Percentiles rank a stretch among this genome's conserved stretches.
Evolutionary conservation across 2,329 filamentous ascomycete genomes (phyloP).

Genomic region (Bipolaris sorokiniana): DNA sequence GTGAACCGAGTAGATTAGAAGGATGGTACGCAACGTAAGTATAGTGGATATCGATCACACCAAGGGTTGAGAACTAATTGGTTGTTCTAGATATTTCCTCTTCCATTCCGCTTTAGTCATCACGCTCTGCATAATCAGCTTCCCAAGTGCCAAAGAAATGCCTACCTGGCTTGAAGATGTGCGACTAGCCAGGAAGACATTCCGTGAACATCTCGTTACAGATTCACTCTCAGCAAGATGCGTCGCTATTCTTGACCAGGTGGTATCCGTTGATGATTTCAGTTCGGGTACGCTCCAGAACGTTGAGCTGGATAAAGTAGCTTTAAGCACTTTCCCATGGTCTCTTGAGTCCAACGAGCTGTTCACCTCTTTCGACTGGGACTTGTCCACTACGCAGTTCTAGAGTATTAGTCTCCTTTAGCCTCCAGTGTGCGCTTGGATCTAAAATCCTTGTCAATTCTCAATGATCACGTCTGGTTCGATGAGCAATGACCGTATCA

Average conservation of each 20-base stretch:
- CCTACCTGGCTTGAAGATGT: constrained; percentile 31
- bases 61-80: not conserved
- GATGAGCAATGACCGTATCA: constrained; percentile 30
- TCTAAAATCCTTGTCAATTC: constrained; percentile 15
- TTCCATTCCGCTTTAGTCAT: constrained; percentile 36
- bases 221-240: constrained; percentile 36
- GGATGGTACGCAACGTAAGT: constrained; percentile 39
- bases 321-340: constrained; percentile 34
- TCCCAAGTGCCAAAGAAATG: constrained; percentile 23
- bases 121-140: constrained; percentile 35
- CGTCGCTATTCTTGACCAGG: constrained; percentile 33
- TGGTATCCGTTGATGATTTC: constrained; percentile 29
- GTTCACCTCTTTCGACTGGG: constrained; percentile 35
- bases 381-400: constrained; percentile 27
- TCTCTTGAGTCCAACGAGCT: constrained; percentile 34
- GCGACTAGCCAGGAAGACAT: constrained; percentile 27
- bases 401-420: not conserved
- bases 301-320: constrained; percentile 25
- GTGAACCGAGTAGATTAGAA: constrained; percentile 29
- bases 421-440: not conserved
- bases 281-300: constrained; percentile 25
- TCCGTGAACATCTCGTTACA: constrained; percentile 29
- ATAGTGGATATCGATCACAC: not conserved
- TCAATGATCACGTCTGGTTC: constrained; percentile 27
- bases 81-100: constrained; percentile 27